phyloP scores from a whole-genome alignment of 2,329 filamentous ascomycete genomes.

The Didymella sp. region DNA sequence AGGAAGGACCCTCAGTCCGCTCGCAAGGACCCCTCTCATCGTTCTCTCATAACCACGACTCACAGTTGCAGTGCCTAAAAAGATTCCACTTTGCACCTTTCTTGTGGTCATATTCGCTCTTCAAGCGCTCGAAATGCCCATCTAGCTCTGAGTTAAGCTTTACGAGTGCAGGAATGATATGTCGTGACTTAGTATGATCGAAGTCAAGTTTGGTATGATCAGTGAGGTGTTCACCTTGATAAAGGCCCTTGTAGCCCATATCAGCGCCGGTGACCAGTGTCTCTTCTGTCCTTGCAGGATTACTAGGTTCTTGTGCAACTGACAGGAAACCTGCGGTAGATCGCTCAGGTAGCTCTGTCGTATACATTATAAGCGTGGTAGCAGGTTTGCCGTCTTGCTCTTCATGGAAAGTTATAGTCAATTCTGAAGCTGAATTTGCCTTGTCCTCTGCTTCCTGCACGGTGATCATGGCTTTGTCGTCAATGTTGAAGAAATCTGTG shows the following conservation, averaged over 20 bases:
- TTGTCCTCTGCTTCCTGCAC: neutral
- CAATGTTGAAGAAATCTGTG: neutral
- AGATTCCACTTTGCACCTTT: slow-evolving; percentile 1
- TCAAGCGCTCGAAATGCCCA: slow-evolving; percentile 1
- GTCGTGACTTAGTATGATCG: neutral
- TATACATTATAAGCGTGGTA: neutral
- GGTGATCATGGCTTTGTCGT: neutral
- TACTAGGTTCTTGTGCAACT: too few relatives aligned
- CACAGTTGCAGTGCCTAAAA: slow-evolving; percentile 1
- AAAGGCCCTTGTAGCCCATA: neutral
- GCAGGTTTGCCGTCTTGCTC: neutral
- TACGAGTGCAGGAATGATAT: neutral
- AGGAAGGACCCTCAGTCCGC: neutral
- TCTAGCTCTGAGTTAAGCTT: neutral
- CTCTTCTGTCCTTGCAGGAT: neutral
- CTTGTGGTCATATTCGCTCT: slow-evolving; percentile 8
- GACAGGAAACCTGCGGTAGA: neutral
- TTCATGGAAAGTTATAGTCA: neutral
- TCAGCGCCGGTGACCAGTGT: neutral
- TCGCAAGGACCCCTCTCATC: neutral
- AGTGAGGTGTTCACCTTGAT: neutral
- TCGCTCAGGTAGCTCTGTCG: neutral
- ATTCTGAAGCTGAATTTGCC: neutral
- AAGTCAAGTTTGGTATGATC: neutral
- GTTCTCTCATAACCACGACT: neutral